Evolutionary conservation across 106 monocot genomes (phyloP).

Genomic region (Allium sativum): DNA sequence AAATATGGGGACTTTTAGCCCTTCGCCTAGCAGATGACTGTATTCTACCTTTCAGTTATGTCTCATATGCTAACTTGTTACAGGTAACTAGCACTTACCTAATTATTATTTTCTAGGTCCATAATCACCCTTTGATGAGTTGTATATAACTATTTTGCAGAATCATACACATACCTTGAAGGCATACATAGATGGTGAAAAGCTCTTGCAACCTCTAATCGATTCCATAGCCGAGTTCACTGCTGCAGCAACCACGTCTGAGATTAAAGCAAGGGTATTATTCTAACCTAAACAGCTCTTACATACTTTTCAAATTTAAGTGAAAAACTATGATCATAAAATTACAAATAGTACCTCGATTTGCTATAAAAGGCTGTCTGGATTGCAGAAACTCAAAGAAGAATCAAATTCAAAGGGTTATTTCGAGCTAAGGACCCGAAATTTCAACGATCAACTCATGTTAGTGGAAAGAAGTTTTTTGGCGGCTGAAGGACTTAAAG

Average conservation of each 20-base stretch:
- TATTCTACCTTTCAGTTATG: conserved; percentile 67
- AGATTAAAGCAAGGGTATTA: conserved; percentile 37
- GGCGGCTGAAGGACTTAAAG: conserved; percentile 60
- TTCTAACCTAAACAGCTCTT: conserved; percentile 2
- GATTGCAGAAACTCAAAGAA: conserved; percentile 28
- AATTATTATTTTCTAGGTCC: too few relatives aligned
- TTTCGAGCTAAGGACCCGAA: conserved; percentile 19
- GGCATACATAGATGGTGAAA: conserved; percentile 17
- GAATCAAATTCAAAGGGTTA: conserved; percentile 10
- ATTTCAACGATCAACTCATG: conserved; percentile 74
- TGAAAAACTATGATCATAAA: not conserved
- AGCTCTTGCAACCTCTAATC: conserved; percentile 30
- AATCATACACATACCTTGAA: conserved; percentile 37
- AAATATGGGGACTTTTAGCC: conserved; percentile 75
- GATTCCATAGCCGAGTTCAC: conserved; percentile 30
- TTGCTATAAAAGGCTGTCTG: too few relatives aligned
- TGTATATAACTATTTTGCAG: conserved; percentile 3
- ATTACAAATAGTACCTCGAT: too few relatives aligned
- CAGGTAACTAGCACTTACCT: conserved; percentile 20
- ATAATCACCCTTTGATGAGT: too few relatives aligned
- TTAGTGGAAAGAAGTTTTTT: conserved; percentile 70
- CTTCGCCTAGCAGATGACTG: conserved; percentile 64
- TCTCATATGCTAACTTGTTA: conserved; percentile 52
- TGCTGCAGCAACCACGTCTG: conserved; percentile 30
- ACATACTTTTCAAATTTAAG: not conserved